Evolutionary conservation across 352 stramenopile species (phyloP).

Genomic region (Phytophthora tubulina): DNA sequence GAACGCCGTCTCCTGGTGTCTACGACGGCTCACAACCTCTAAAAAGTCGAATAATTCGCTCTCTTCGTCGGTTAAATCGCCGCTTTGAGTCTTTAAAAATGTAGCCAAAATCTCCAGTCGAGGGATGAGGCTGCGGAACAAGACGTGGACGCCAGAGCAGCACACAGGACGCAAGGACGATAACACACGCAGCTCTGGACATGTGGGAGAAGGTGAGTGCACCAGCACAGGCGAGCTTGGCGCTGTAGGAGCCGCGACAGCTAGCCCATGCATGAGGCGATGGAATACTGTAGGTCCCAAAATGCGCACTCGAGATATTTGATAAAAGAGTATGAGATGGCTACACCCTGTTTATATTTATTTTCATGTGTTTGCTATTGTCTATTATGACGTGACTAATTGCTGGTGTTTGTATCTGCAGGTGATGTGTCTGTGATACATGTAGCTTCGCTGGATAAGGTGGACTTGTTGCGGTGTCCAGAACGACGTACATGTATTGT

Average conservation of each 20-base stretch:
- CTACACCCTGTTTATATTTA: too few relatives aligned
- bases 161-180: neutral
- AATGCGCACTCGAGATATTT: too few relatives aligned
- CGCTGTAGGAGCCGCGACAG: neutral
- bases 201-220: neutral
- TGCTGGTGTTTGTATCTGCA: too few relatives aligned
- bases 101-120: slow-evolving; percentile 18
- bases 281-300: too few relatives aligned
- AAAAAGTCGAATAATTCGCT: slow-evolving; percentile 16
- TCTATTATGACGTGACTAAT: too few relatives aligned
- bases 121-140: slow-evolving; percentile 24
- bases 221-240: neutral
- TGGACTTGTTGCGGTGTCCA: too few relatives aligned
- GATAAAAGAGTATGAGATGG: too few relatives aligned
- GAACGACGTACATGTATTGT: too few relatives aligned
- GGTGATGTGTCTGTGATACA: too few relatives aligned
- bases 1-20: slow-evolving; percentile 29
- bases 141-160: neutral
- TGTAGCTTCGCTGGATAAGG: too few relatives aligned
- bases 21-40: slow-evolving; percentile 6
- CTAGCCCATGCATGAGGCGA: too few relatives aligned
- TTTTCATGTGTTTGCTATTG: too few relatives aligned
- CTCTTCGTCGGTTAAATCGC: neutral
- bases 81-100: neutral
- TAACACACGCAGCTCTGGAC: slow-evolving; percentile 8